Base-by-base conservation (phyloP, 805 yeast species). In the Debaryomyces tyrocola region DNA sequence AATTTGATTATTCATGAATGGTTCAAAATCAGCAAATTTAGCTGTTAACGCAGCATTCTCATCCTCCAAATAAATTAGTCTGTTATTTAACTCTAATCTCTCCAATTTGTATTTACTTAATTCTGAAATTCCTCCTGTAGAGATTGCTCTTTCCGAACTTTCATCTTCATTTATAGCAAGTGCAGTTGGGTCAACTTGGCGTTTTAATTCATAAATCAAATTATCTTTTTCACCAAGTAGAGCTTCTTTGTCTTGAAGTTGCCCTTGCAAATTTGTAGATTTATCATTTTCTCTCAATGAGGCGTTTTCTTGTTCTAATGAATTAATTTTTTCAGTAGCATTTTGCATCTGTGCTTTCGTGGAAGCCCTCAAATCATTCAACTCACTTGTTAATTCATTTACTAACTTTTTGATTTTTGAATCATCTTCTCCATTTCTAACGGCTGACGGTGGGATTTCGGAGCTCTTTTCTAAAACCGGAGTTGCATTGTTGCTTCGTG, bases 261-360 rank as follows among this genome's bases (percentile, higher is more conserved):
- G 61, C 39, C 47, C 47, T 33, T 55, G 50, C 33, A 55, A 55
- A 8, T 51, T 49, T 11, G 28, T 41, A 20, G 38, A 27, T n/a
- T 50, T 50, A n/a, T 38, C 44, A 18, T 37, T 45, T 41, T 45
- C 47, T 43, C 47, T 58, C 21, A 57, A 40, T 2, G 40, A 33
- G 14, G 29, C 15, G 42, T 55, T 51, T 46, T 73, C 70, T 11
- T 46, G 24, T 48, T 83, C 87, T 31, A 86, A 66, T 17, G 57
- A 55, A 18, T 62, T 63, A 18, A 85, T 82, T 46, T 76, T 77
- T 15, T 73, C 73, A 52, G 82, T 78, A 0, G 90, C 91, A 41
- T 71, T 66, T 41, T 68, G 72, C 51, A 85, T 83, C 51, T 82
- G 84, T 4, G 64, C 63, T 46, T 72, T 74, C 20, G 76, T 58